Percentiles rank a stretch among this genome's conserved stretches.
Conservation (phyloP, 371 early-diverging fungal species). For the Apophysomyces variabilis region DNA sequence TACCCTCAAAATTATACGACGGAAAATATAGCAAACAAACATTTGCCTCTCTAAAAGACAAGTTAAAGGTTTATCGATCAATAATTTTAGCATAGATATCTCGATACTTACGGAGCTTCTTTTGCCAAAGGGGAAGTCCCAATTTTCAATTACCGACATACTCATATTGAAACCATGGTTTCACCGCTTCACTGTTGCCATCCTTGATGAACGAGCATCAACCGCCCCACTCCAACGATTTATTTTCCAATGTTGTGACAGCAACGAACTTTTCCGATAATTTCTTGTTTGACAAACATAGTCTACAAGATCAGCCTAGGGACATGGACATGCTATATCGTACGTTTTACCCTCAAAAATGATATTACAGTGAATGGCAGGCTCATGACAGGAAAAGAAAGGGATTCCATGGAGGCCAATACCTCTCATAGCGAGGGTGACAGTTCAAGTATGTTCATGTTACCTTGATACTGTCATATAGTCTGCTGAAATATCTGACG, state of each 20-base stretch:
- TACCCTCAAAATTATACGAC: no score
- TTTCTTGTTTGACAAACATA: background rate
- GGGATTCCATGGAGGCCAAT: background rate
- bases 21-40: no score
- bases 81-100: no score
- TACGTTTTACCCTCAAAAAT: background rate
- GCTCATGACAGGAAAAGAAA: conserved; percentile 1
- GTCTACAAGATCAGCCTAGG: background rate
- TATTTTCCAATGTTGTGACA: background rate
- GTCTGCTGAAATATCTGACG: background rate
- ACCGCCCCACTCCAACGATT: background rate
- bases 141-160: no score
- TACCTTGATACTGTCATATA: background rate
- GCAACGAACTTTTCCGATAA: background rate
- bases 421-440: conserved; percentile 6
- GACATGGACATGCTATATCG: conserved; percentile 4
- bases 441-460: background rate
- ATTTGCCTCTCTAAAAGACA: no score
- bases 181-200: background rate
- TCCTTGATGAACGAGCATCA: background rate
- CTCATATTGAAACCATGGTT: background rate
- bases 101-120: no score
- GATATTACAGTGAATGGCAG: background rate
- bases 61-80: no score
- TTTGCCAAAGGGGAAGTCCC: no score